A percentile compares a stretch with the other conserved stretches of the same genome.
Conservation (phyloP, 2,329 filamentous ascomycete species). For the Trichoderma sp. region DNA sequence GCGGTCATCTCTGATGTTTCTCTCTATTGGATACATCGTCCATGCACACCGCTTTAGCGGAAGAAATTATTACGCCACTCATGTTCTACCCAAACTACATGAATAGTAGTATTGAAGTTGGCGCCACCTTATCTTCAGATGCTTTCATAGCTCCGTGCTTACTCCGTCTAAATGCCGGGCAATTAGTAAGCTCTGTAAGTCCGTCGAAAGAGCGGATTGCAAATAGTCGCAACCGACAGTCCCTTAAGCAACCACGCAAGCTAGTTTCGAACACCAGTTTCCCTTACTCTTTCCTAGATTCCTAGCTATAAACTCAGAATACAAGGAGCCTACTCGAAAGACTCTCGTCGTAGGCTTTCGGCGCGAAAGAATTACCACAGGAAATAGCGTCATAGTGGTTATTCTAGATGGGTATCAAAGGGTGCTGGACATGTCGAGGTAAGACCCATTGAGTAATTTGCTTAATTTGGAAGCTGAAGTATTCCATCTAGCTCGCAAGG, state of each 20-base stretch:
- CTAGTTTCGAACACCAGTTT: not conserved
- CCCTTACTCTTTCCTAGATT: not conserved
- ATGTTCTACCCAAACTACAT: not conserved
- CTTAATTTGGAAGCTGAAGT: not conserved
- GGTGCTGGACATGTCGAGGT: slow-evolving; percentile 13
- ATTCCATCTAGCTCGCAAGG: not conserved
- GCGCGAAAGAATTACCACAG: not conserved
- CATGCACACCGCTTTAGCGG: not conserved
- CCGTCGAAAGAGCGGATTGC: not conserved
- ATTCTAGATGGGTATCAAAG: not conserved
- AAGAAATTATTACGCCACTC: not conserved
- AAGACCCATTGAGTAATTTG: not conserved
- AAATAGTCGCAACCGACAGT: not conserved
- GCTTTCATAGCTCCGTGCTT: not conserved
- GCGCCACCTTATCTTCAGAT: not conserved
- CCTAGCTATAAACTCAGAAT: not conserved
- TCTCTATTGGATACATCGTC: not conserved
- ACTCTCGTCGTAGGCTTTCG: not conserved
- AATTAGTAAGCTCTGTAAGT: not conserved
- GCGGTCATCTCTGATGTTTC: not conserved
- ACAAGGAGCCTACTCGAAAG: not conserved
- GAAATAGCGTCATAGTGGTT: not conserved
- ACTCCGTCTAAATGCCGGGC: not conserved
- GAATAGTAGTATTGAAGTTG: not conserved
- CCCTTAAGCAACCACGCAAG: not conserved